phyloP scores from a whole-genome alignment of 2,329 filamentous ascomycete species.

The Teratosphaeria zuluensis region DNA sequence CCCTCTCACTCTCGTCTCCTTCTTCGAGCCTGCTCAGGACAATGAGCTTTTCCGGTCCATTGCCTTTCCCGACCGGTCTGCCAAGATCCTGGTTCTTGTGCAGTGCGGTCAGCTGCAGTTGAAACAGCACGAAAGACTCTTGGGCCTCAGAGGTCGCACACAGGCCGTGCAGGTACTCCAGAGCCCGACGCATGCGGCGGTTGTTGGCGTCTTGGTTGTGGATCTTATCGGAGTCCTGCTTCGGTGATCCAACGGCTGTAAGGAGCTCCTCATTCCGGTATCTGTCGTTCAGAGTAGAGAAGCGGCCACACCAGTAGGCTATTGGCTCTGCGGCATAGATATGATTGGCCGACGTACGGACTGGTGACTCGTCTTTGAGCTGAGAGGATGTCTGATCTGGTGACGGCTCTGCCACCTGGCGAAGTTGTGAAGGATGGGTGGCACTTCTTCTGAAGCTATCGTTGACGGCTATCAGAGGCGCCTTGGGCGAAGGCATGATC shows the following conservation, averaged over 20 bases:
- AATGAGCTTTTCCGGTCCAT: conserved; percentile 6
- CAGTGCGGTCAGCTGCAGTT: conserved; percentile 16
- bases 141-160: conserved; percentile 22
- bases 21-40: conserved; percentile 3
- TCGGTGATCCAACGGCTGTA: conserved; percentile 19
- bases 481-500: conserved; percentile 17
- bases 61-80: conserved; percentile 9
- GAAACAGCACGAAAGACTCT: conserved; percentile 22
- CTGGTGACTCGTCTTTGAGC: not conserved
- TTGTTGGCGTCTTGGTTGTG: conserved; percentile 19
- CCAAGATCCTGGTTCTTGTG: conserved; percentile 15
- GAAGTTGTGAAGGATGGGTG: not conserved
- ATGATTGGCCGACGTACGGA: not conserved
- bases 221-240: conserved; percentile 18
- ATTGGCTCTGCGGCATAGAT: conserved; percentile 27
- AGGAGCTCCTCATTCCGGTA: conserved; percentile 36
- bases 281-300: conserved; percentile 48
- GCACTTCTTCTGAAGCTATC: not conserved
- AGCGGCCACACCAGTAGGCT: conserved; percentile 55
- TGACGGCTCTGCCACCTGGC: not conserved
- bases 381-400: not conserved
- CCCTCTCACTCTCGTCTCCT: not conserved
- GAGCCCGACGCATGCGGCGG: conserved; percentile 19
- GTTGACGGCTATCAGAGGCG: conserved; percentile 6
- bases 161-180: conserved; percentile 17